phyloP scores from a whole-genome alignment of 768 basidiomycete genomes.

The Gelatoporia subvermispora region DNA sequence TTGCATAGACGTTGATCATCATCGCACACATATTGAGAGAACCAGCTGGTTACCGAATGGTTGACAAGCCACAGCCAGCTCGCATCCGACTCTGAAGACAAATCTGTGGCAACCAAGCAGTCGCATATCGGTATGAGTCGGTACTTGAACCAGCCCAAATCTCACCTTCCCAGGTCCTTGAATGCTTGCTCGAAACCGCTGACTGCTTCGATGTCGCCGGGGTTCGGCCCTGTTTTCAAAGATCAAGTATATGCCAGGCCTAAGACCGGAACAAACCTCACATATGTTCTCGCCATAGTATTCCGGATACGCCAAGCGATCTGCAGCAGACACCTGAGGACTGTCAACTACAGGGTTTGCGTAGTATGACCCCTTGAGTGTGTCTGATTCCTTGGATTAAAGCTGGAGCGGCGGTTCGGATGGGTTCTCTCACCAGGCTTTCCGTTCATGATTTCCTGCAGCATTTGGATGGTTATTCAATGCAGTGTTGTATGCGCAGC shows the following conservation, averaged over 20 bases:
- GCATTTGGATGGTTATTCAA: neutral
- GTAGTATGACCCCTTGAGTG: constrained; percentile 91
- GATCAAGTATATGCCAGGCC: neutral
- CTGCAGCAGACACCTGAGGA: constrained; percentile 53
- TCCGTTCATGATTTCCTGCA: constrained; percentile 93
- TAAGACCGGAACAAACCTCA: constrained; percentile 25
- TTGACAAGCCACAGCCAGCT: constrained; percentile 85
- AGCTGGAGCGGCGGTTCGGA: no score
- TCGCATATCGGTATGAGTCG: neutral
- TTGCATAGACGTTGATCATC: neutral
- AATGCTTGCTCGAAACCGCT: constrained; percentile 85
- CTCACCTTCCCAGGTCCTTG: constrained; percentile 73
- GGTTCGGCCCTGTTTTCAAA: constrained; percentile 51
- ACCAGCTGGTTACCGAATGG: constrained; percentile 60
- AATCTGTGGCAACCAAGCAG: constrained; percentile 40
- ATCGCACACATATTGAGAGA: neutral
- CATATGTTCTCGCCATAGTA: constrained; percentile 91
- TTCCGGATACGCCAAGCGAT: constrained; percentile 62
- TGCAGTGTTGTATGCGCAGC: neutral
- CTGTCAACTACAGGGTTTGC: constrained; percentile 75
- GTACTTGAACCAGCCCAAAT: neutral
- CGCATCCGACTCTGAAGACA: constrained; percentile 76
- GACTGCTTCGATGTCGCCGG: constrained; percentile 50
- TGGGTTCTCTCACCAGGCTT: constrained; percentile 70
- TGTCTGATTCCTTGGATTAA: constrained; percentile 56